phyloP scores from a whole-genome alignment of 2,329 filamentous ascomycete species.

The Penicillium decumbens region DNA sequence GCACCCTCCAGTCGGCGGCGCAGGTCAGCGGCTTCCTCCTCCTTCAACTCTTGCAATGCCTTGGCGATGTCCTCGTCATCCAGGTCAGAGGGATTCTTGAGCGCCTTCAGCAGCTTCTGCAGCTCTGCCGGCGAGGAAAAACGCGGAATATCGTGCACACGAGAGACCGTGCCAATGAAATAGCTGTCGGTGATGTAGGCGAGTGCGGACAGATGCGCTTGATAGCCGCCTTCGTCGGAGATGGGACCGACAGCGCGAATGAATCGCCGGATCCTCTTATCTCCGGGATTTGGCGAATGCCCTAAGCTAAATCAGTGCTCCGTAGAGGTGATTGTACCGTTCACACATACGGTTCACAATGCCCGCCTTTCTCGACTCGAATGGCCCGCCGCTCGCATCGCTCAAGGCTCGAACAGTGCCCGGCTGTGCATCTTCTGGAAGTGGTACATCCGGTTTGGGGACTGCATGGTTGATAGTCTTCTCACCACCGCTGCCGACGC shows the following conservation, averaged over 20 bases:
- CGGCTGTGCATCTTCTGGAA: constrained; percentile 33
- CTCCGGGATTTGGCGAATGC: constrained; percentile 51
- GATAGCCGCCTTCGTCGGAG: constrained; percentile 65
- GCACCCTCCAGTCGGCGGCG: constrained; percentile 34
- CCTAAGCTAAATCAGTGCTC: constrained; percentile 26
- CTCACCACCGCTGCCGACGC: constrained; percentile 52
- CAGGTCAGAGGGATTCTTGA: constrained; percentile 44
- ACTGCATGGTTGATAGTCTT: constrained; percentile 62
- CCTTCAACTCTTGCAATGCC: constrained; percentile 41
- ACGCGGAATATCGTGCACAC: constrained; percentile 75
- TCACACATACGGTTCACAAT: constrained; percentile 50
- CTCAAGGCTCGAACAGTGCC: constrained; percentile 29
- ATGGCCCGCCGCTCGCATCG: constrained; percentile 47
- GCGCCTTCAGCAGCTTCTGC: constrained; percentile 35
- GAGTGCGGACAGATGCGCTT: constrained; percentile 78
- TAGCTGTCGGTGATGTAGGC: constrained; percentile 91
- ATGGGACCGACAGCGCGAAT: constrained; percentile 59
- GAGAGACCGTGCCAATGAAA: constrained; percentile 84
- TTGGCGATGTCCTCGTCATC: constrained; percentile 39
- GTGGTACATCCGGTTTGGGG: constrained; percentile 52
- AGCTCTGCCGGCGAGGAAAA: constrained; percentile 54
- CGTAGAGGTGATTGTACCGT: neutral
- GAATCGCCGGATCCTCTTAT: constrained; percentile 61
- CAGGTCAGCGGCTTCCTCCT: constrained; percentile 41
- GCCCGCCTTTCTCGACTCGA: constrained; percentile 54